Percentiles rank a stretch among this genome's conserved stretches.
Conservation (phyloP, 805 yeast species). For the Teunomyces funiuensis region DNA sequence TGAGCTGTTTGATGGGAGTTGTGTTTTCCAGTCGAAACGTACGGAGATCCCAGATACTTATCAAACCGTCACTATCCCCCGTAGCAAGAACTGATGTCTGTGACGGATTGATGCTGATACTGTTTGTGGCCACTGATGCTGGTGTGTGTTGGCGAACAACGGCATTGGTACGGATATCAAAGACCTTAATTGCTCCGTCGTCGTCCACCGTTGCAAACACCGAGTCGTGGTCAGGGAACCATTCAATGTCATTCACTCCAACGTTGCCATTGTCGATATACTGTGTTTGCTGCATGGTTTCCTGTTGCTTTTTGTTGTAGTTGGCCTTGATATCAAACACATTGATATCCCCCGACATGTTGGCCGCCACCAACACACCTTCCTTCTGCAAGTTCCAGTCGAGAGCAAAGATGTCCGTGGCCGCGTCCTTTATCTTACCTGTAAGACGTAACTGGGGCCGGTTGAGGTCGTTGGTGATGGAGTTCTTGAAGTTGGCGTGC, state of each 20-base stretch:
- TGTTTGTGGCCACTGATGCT: conserved; percentile 46
- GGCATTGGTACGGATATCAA: conserved; percentile 48
- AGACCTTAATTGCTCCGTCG: conserved; percentile 47
- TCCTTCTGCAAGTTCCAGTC: conserved; percentile 70
- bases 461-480: conserved; percentile 24
- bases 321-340: conserved; percentile 65
- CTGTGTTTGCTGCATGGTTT: background rate
- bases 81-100: conserved; percentile 61
- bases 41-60: conserved; percentile 70
- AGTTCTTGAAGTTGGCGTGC: conserved; percentile 46
- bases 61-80: conserved; percentile 60
- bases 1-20: conserved; percentile 13
- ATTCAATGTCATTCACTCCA: conserved; percentile 72
- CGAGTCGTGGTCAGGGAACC: conserved; percentile 62
- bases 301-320: conserved; percentile 14
- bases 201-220: conserved; percentile 71
- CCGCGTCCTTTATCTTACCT: conserved; percentile 24
- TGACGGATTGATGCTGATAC: conserved; percentile 58
- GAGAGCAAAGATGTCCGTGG: conserved; percentile 65
- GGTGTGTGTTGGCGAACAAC: conserved; percentile 3
- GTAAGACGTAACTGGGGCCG: conserved; percentile 54
- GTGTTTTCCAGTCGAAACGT: conserved; percentile 12
- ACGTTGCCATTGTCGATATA: conserved; percentile 11
- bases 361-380: conserved; percentile 60
- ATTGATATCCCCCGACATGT: conserved; percentile 62